Evolutionary conservation across 192 early-diverging fungal species (phyloP).

Genomic region (Umbelopsis vinacea): DNA sequence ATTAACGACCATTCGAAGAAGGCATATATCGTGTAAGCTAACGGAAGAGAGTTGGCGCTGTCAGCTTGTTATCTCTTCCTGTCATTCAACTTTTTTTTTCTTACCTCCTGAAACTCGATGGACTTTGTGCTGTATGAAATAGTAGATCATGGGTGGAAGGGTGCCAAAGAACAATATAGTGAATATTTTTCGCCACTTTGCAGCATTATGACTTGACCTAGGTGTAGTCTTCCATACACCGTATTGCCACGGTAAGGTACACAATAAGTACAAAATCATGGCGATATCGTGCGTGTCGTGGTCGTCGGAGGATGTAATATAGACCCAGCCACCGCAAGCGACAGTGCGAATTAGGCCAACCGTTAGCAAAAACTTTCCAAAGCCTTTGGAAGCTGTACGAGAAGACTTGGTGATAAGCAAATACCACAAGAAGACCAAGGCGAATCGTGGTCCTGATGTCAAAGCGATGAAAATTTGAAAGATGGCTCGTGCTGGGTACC

Average conservation of each 20-base stretch:
- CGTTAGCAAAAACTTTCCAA: slow-evolving; percentile 40
- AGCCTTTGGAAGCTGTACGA: slow-evolving; percentile 20
- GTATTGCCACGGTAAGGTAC: slow-evolving; percentile 73
- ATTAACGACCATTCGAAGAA: slow-evolving; percentile 86
- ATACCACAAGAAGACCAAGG: slow-evolving; percentile 50
- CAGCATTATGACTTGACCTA: slow-evolving; percentile 40
- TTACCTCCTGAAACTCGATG: slow-evolving; percentile 69
- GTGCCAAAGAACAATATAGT: slow-evolving; percentile 67
- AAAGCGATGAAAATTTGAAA: slow-evolving; percentile 81
- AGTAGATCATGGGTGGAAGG: slow-evolving; percentile 73
- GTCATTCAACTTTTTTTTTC: background rate
- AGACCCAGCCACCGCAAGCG: slow-evolving; percentile 85
- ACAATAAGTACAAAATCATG: slow-evolving; percentile 76
- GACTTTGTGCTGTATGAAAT: slow-evolving; percentile 80
- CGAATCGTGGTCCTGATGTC: slow-evolving; percentile 57
- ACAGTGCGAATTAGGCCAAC: slow-evolving; percentile 63
- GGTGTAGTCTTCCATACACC: slow-evolving; percentile 55
- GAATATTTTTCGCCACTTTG: slow-evolving; percentile 54
- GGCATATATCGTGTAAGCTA: slow-evolving; percentile 76
- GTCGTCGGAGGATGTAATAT: slow-evolving; percentile 80
- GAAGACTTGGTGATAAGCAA: slow-evolving; percentile 33
- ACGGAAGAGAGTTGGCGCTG: background rate
- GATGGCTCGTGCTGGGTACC: slow-evolving; percentile 72
- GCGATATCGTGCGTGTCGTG: slow-evolving; percentile 77
- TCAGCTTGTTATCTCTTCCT: background rate